Base-by-base conservation (phyloP, 1,284 basidiomycete species). In the Pisolithus thermaeus region DNA sequence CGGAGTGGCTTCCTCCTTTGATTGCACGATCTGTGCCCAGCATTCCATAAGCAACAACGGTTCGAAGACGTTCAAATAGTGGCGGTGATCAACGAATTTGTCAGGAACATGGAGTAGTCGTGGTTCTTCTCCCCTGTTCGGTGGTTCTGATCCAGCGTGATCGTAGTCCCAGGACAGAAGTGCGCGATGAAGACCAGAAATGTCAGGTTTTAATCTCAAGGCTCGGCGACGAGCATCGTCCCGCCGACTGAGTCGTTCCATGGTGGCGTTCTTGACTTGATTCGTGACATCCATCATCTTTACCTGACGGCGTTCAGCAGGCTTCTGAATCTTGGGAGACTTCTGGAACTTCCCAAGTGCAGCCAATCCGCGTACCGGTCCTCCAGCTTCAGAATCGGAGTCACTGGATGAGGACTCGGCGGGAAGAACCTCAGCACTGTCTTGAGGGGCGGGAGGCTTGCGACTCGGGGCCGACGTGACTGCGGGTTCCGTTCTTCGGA, bases 11-110 rank as follows among this genome's bases (percentile, higher is more conserved):
- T 84, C 80, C 52, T 89, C 83, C 60, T 91, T 88, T 28, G 92
- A 82, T 63, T 91, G 80, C 35, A 74, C 64, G 51, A 98, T 79
- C 62, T 97, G 92, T 27, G 89, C 83, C 95, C 97, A 98, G 56
- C 90, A 87, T 70, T 99, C 97, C 54, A 92, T 76, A 30, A 95
- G 72, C 23, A 98, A 74, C n/a, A 99, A 75, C 1, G 97, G 93
- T 58, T 92, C 83, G 63, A 97, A 93, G 25, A 87, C 74, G 25
- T 73, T 72, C 39, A 81, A 77, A 68, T 97, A 99, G 30, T 93
- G 80, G 4, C 73, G 65, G 49, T 84, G 79, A 52, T 80, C 77
- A 2, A 61, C 60, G 65, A 97, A 98, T 7, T 68, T 71, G 46
- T 83, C 78, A 0, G 89, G 88, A 4, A 96, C 77, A 3, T 67